A percentile compares a stretch with the other conserved stretches of the same genome.
These are phyloP conservation scores for Aspergillus amoenus DNA, from an alignment of 2,329 filamentous ascomycete genomes.

Conservation along the genomic window DNA sequence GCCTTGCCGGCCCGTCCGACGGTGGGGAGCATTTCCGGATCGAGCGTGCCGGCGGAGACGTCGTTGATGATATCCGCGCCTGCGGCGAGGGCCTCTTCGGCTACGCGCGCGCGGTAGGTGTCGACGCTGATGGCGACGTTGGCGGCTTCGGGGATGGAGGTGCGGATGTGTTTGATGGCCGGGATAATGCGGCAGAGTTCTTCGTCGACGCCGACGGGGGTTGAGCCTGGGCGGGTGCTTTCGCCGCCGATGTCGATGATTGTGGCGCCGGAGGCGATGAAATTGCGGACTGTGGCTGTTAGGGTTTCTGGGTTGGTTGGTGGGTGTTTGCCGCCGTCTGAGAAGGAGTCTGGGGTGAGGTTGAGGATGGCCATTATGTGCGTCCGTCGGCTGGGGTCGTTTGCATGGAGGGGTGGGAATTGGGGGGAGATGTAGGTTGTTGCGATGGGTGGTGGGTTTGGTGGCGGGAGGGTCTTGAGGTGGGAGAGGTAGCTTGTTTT, in stretches of 20 bases:
- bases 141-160: constrained; percentile 58
- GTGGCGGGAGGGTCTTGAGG: constrained; percentile 34
- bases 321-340: constrained; percentile 73
- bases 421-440: constrained; percentile 38
- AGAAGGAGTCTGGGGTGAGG: constrained; percentile 94
- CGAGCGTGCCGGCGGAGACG: constrained; percentile 78
- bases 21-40: constrained; percentile 76
- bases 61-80: constrained; percentile 96
- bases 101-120: constrained; percentile 85
- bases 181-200: constrained; percentile 78
- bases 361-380: constrained; percentile 93
- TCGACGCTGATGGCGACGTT: constrained; percentile 80
- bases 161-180: constrained; percentile 70
- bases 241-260: constrained; percentile 94
- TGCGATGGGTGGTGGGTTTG: constrained; percentile 36
- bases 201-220: constrained; percentile 67
- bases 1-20: constrained; percentile 76
- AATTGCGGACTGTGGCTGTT: constrained; percentile 56
- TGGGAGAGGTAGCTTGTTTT: constrained; percentile 34
- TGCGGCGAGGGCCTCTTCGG: constrained; percentile 69
- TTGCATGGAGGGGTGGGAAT: constrained; percentile 58
- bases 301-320: constrained; percentile 51
- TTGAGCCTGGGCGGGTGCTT: constrained; percentile 77
- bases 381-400: constrained; percentile 59
- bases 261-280: constrained; percentile 69